These are phyloP conservation scores for Colletotrichum orchidophilum DNA, from an alignment of 2,329 filamentous ascomycete genomes.

Conservation along the genomic window DNA sequence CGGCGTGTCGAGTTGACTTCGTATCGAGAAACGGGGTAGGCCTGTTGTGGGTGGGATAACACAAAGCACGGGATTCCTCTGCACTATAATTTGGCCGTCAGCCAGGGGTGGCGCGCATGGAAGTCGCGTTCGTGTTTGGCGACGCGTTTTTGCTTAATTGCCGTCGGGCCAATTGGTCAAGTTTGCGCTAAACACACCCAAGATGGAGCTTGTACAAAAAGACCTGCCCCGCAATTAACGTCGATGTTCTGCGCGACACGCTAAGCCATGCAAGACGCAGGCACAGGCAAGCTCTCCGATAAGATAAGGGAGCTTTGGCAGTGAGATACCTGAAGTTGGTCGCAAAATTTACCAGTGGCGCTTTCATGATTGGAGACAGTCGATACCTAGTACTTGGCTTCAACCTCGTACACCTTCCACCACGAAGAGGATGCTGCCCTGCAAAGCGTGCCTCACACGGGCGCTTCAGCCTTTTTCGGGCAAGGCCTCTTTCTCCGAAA, in stretches of 20 bases:
- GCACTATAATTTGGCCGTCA: slow-evolving; percentile 20
- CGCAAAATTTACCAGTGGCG: slow-evolving; percentile 7
- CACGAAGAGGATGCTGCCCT: background rate
- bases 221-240: background rate
- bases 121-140: slow-evolving; percentile 31
- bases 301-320: slow-evolving; percentile 8
- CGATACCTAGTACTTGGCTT: background rate
- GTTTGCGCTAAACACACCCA: background rate
- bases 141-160: slow-evolving; percentile 33
- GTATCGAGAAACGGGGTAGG: background rate
- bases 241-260: background rate
- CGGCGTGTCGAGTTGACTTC: slow-evolving; percentile 8
- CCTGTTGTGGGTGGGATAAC: slow-evolving; percentile 6
- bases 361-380: background rate
- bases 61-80: slow-evolving; percentile 12
- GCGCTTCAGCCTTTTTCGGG: background rate
- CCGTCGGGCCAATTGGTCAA: slow-evolving; percentile 10
- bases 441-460: slow-evolving; percentile 8
- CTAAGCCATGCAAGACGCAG: background rate
- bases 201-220: background rate
- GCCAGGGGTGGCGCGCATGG: slow-evolving; percentile 25
- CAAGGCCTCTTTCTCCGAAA: background rate
- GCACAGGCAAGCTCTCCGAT: background rate
- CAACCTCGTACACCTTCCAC: background rate
- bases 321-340: background rate